Conservation (phyloP, 1,284 basidiomycete species). For the Marasmius tenuissimus region DNA sequence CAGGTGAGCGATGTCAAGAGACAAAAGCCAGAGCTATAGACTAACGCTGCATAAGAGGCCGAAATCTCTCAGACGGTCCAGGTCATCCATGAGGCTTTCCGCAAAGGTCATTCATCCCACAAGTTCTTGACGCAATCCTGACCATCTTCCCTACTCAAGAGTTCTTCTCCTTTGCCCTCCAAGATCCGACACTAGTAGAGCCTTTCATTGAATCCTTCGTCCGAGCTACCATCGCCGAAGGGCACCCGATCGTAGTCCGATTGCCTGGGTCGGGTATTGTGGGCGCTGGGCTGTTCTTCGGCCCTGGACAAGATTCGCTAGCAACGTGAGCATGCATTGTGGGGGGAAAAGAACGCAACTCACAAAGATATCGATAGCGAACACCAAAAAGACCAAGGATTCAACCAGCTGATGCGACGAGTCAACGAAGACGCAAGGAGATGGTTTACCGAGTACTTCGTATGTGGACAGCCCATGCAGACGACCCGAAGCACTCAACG, state of each 20-base stretch:
- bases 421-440: neutral
- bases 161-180: constrained; percentile 2
- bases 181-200: constrained; percentile 5
- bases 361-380: neutral
- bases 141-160: neutral
- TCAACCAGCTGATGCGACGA: neutral
- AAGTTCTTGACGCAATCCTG: neutral
- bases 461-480: neutral
- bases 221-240: constrained; percentile 3
- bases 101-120: neutral
- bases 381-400: neutral
- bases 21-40: too few species aligned
- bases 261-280: constrained; percentile 1
- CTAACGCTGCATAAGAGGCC: neutral
- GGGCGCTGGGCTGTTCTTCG: neutral
- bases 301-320: constrained; percentile 7
- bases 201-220: constrained; percentile 4
- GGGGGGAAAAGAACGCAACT: neutral
- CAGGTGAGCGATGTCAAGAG: too few species aligned
- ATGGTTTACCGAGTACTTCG: neutral
- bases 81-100: constrained; percentile 7
- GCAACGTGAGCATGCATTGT: neutral
- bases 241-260: neutral
- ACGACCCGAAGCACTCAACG: neutral
- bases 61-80: neutral